phyloP scores from a whole-genome alignment of 345 rosid genomes.

The Noccaea caerulescens region DNA sequence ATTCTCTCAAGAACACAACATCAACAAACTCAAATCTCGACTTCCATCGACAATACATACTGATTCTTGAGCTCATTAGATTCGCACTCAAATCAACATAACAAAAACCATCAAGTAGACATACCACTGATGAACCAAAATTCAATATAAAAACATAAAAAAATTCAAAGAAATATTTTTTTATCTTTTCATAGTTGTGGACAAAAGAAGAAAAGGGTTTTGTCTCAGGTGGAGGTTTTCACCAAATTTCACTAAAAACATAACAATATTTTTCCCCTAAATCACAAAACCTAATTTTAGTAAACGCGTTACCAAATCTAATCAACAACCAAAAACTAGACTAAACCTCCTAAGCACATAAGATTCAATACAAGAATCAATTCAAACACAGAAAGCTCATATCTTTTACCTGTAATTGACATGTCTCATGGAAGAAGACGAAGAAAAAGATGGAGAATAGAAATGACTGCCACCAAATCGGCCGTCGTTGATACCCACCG shows the following conservation, averaged over 20 bases:
- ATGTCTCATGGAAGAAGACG: conserved; percentile 42
- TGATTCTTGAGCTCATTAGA: no score
- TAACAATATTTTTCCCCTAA: background rate
- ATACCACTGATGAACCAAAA: background rate
- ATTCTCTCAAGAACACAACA: background rate
- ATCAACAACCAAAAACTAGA: background rate
- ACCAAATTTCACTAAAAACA: background rate
- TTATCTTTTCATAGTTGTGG: background rate
- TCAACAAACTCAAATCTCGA: background rate
- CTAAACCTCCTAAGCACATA: background rate
- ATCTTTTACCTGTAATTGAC: conserved; percentile 37
- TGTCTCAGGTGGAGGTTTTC: background rate
- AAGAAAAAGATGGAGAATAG: conserved; percentile 36
- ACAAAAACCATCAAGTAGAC: conserved; percentile 7
- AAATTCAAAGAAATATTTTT: background rate
- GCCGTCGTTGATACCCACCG: conserved; percentile 42
- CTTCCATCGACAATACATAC: no score
- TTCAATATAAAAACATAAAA: background rate
- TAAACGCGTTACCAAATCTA: background rate
- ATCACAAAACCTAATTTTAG: background rate
- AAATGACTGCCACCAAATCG: conserved; percentile 36
- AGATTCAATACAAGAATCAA: background rate
- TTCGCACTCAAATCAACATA: background rate
- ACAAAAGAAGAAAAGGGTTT: background rate
- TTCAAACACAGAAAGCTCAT: background rate